Conservation (phyloP, 352 stramenopile genomes). For the Elongisporangium senticosum region DNA sequence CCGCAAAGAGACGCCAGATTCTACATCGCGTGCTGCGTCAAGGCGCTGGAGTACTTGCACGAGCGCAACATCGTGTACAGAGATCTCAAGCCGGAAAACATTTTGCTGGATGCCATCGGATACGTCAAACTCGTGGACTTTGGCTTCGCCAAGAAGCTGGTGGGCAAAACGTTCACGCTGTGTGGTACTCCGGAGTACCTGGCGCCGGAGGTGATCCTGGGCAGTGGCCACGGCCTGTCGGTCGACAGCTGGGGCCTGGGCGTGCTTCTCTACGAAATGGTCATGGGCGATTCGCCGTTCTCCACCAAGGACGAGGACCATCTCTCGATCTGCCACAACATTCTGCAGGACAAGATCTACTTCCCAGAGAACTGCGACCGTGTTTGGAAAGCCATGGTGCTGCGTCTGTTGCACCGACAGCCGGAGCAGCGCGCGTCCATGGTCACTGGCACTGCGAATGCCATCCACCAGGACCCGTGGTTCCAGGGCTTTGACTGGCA, state of each 20-base stretch:
- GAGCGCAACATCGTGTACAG: constrained; percentile 68
- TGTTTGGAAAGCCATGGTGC: constrained; percentile 31
- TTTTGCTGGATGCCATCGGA: constrained; percentile 69
- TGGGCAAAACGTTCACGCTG: constrained; percentile 44
- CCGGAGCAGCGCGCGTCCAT: constrained; percentile 38
- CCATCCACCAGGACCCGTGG: constrained; percentile 29
- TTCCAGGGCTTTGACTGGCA: constrained; percentile 42
- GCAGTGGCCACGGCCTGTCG: constrained; percentile 26
- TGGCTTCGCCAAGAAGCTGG: constrained; percentile 45
- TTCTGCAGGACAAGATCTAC: constrained; percentile 17
- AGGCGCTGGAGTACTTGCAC: constrained; percentile 56
- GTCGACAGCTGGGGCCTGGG: constrained; percentile 59
- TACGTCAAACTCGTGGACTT: constrained; percentile 73
- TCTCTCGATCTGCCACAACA: constrained; percentile 25
- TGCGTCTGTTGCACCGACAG: constrained; percentile 32
- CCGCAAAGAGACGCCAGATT: constrained; percentile 71
- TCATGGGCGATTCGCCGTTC: constrained; percentile 36
- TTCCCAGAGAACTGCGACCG: constrained; percentile 25
- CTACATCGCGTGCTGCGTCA: constrained; percentile 59
- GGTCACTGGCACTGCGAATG: constrained; percentile 15
- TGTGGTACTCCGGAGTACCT: constrained; percentile 73
- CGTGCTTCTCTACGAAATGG: constrained; percentile 48
- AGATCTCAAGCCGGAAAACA: constrained; percentile 90
- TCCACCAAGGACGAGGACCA: constrained; percentile 23
- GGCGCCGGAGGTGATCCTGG: constrained; percentile 38